phyloP scores from a whole-genome alignment of 441 rosid species.

The Gossypium lobatum region DNA sequence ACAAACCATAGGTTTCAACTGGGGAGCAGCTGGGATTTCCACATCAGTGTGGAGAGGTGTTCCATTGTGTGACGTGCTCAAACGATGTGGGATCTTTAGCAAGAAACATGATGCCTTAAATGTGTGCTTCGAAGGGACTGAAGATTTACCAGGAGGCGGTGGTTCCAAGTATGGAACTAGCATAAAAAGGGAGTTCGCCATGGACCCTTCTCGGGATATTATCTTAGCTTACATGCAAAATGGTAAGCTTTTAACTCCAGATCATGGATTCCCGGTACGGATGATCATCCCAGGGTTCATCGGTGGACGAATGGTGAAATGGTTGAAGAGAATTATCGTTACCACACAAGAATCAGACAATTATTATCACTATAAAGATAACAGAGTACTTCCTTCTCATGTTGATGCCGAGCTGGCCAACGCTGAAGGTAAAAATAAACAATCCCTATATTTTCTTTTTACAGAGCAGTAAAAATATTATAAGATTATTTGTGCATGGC shows the following conservation, averaged over 20 bases:
- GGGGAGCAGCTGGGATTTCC: conserved; percentile 82
- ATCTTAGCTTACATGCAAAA: conserved; percentile 88
- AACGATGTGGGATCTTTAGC: conserved; percentile 62
- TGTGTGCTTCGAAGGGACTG: conserved; percentile 88
- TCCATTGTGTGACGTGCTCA: conserved; percentile 47
- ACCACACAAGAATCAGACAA: conserved; percentile 65
- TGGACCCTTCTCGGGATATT: conserved; percentile 87
- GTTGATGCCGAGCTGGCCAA: conserved; percentile 83
- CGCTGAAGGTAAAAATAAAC: conserved; percentile 49
- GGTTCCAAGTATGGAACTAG: conserved; percentile 92
- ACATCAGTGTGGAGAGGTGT: conserved; percentile 86
- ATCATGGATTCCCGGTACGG: conserved; percentile 85
- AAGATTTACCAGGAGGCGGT: conserved; percentile 88
- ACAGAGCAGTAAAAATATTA: background rate
- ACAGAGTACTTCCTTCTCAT: conserved; percentile 74
- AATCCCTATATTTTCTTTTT: background rate
- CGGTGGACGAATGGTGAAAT: conserved; percentile 90
- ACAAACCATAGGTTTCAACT: conserved; percentile 80
- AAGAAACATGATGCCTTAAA: conserved; percentile 38
- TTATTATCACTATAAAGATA: conserved; percentile 72
- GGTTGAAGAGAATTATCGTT: conserved; percentile 73
- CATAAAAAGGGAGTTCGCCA: conserved; percentile 47
- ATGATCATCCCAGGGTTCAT: conserved; percentile 75
- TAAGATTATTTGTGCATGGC: background rate
- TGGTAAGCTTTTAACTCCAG: conserved; percentile 67